Evolutionary conservation across 768 basidiomycete genomes (phyloP).

Genomic region (Trametes coccinea): DNA sequence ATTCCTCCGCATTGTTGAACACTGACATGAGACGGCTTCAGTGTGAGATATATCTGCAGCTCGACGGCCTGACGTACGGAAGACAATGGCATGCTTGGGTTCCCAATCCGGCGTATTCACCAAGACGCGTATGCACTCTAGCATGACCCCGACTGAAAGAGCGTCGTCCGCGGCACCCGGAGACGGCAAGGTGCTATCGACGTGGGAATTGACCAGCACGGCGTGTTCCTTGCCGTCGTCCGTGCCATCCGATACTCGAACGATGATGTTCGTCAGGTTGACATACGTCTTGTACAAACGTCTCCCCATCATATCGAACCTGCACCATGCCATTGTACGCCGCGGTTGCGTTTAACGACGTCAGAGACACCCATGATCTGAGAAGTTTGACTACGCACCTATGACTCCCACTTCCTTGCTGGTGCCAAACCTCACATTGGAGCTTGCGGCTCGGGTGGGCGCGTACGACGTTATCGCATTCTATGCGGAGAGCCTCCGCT

Average conservation of each 20-base stretch:
- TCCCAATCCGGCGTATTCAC: constrained; percentile 66
- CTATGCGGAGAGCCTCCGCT: constrained; percentile 56
- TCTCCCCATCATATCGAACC: constrained; percentile 91
- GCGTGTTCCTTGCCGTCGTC: constrained; percentile 74
- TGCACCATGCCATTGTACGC: constrained; percentile 30
- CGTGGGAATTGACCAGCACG: constrained; percentile 83
- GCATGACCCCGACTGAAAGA: constrained; percentile 85
- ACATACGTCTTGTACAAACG: constrained; percentile 85
- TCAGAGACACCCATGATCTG: too few species aligned
- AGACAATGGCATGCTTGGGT: constrained; percentile 77
- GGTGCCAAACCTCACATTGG: constrained; percentile 92
- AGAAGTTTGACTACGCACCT: constrained; percentile 49
- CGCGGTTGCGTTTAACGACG: neutral
- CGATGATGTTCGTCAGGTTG: constrained; percentile 83
- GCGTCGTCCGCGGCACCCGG: constrained; percentile 91
- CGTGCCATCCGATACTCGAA: constrained; percentile 83
- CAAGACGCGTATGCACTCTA: constrained; percentile 83
- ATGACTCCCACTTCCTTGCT: constrained; percentile 86
- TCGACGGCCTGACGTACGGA: constrained; percentile 53
- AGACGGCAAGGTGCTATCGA: constrained; percentile 87
- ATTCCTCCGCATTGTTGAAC: constrained; percentile 95
- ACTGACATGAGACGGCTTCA: constrained; percentile 45
- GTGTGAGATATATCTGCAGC: neutral
- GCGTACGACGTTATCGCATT: constrained; percentile 55
- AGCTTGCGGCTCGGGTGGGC: constrained; percentile 49